Evolutionary conservation across 257 asterid species (phyloP), one percentile per base, ranked within the genome.

Genomic region (Linaria vulgaris): DNA sequence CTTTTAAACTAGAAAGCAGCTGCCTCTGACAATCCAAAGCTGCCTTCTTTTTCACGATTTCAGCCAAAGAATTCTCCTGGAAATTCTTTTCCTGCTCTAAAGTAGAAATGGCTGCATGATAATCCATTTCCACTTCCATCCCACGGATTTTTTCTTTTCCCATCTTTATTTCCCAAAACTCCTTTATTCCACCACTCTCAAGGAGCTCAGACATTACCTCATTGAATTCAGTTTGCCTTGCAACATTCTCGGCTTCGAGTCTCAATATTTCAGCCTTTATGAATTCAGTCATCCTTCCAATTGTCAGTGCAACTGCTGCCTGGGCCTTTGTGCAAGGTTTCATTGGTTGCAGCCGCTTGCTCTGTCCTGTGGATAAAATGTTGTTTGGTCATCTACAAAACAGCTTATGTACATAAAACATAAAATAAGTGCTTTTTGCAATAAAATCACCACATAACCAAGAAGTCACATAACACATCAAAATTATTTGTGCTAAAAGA

Each of bases 311-410:
- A 15, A 94, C 91, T 10, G 90, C 95, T 22, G 83, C 97, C 77
- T 94, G 99, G 25, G 83, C 97, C 64, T 79, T 85, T n/a, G 95
- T 89, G 79, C 88, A 89, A 9, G 97, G 99, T 80, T 84, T 90
- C 34, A 63, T 79, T 17, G 97, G 95, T 77, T 94, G 99, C 43
- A 89, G 63, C 48, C 97, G 83, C 72, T 83, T 85, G 79, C 85
- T 77, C 74, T 82, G 94, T 66, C 99, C 98, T 92, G 91, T 58
- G 74, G 59, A 73, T 48, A 71, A 63, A 21, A 51, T 59, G 48
- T 38, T 60, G 21, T 59, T 62, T 15, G 55, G 61, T 52, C 31
- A 17, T 38, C 34, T 6, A 50, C 55, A 12, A 27, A 27, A 27
- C 34, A 27, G 34, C 34, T 27, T 27, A 3, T 6, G 34, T 27